Base-by-base conservation (phyloP, 495 filamentous ascomycete genomes). In the Trichoderma asperelloides region DNA sequence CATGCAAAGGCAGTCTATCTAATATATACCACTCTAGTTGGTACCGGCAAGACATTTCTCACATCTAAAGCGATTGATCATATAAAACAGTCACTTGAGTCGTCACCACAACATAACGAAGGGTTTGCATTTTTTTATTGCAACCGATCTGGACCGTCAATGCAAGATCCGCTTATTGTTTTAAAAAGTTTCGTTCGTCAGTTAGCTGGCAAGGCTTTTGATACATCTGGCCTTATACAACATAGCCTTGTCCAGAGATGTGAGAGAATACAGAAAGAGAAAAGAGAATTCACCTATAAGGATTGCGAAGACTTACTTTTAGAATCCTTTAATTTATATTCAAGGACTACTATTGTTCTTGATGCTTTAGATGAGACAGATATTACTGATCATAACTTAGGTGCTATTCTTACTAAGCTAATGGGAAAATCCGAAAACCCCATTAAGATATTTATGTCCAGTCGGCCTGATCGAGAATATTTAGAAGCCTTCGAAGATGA, bases 381-480 rank as follows among this genome's bases (percentile, higher is more conserved):
- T 27, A 41, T 67, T 27, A 64, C 62, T 37, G 65, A 68, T 21
- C 15, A 25, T 13, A 68, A 60, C 3, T 18, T 72, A 13, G 43
- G 72, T 28, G 41, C 67, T 33, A 40, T 67, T 11, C 60, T 74
- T 6, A 66, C 68, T 3, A 33, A 71, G 21, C 65, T 81, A 25
- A 12, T 75, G 13, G 60, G 49, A 11, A 39, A 78, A 18, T 71
- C 77, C 3, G 40, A 62, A 33, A 74, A 72, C 3, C 71, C 71
- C 0, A 70, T 80, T 5, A 81, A 74, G 66, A 69, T 83, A 11
- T 77, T 83, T 65, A 74, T 83, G 60, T 81, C 79, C 18, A 80
- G 77, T 62, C 72, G 78, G 15, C 77, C 76, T 3, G 80, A 81
- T 55, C 57, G 64, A 23, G 71, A 78, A 23, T 74, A 78, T 27